Percentiles rank a stretch among this genome's conserved stretches.
phyloP scores from a whole-genome alignment of 148 eudicot species.

The Chenopodium berlandieri region DNA sequence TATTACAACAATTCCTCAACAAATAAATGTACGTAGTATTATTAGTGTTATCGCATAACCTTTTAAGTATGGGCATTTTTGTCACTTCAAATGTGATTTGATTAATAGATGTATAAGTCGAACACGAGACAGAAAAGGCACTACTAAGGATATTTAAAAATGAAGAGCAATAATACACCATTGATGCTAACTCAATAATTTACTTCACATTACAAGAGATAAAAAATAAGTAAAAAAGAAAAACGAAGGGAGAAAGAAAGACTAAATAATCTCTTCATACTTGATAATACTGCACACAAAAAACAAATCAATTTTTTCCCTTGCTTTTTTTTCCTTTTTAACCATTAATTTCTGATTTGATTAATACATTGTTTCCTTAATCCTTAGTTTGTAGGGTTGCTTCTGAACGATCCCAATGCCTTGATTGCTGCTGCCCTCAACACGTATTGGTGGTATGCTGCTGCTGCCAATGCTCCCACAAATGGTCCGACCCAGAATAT shows the following conservation, averaged over 20 bases:
- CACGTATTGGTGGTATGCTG: conserved; percentile 86
- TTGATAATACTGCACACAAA: conserved; percentile 15
- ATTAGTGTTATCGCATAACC: too few species aligned
- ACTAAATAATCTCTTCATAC: neutral
- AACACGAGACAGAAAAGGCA: neutral
- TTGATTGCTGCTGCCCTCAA: conserved; percentile 86
- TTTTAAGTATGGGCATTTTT: too few species aligned
- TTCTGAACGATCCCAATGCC: conserved; percentile 89
- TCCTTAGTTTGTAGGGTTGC: conserved; percentile 71
- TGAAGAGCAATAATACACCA: conserved; percentile 3
- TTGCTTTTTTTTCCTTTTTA: neutral
- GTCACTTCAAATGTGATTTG: too few species aligned
- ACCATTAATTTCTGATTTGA: too few species aligned
- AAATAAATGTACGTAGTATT: too few species aligned
- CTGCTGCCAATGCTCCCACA: conserved; percentile 82
- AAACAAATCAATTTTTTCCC: conserved; percentile 7
- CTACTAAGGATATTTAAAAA: conserved; percentile 1
- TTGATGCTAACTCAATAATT: conserved; percentile 22
- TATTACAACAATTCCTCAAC: too few species aligned
- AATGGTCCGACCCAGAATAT: conserved; percentile 97
- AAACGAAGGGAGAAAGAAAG: conserved; percentile 3
- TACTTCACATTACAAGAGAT: conserved; percentile 13
- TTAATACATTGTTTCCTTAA: neutral
- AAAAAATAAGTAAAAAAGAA: neutral
- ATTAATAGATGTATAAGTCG: too few species aligned